These are phyloP conservation scores for Hypoxylon rickii DNA, from an alignment of 495 filamentous ascomycete genomes.

Conservation along the genomic window DNA sequence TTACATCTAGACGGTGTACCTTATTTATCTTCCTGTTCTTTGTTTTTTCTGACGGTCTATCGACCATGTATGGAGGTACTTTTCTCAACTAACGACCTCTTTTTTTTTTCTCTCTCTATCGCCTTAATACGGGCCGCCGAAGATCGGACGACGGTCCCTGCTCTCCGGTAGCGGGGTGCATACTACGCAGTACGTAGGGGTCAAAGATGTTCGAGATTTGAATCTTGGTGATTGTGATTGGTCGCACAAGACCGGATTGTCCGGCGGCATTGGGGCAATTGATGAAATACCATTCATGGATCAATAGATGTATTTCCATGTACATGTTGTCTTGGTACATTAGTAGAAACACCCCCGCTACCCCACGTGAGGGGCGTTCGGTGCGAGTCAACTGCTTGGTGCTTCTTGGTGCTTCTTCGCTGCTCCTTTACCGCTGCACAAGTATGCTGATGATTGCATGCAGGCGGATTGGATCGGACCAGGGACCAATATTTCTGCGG, in stretches of 20 bases:
- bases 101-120: conserved; percentile 10
- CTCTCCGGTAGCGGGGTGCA: conserved; percentile 34
- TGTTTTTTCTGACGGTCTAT: too few species aligned
- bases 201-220: conserved; percentile 32
- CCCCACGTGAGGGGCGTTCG: conserved; percentile 34
- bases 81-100: too few species aligned
- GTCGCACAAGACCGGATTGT: conserved; percentile 3
- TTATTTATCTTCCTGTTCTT: not conserved
- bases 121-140: conserved; percentile 18
- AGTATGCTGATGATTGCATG: conserved; percentile 30
- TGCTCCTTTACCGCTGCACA: too few species aligned
- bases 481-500: conserved; percentile 4
- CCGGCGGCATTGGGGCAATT: conserved; percentile 22
- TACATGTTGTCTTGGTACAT: not conserved
- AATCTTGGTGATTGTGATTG: conserved; percentile 25
- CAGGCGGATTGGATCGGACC: conserved; percentile 12
- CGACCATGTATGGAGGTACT: too few species aligned
- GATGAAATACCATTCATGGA: conserved; percentile 14
- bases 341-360: conserved; percentile 21
- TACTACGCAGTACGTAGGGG: too few species aligned
- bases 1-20: not conserved
- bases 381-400: conserved; percentile 28
- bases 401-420: too few species aligned
- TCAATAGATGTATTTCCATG: not conserved
- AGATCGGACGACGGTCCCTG: conserved; percentile 29